Conservation (phyloP, 2,329 filamentous ascomycete genomes). For the Didymella glomerata region DNA sequence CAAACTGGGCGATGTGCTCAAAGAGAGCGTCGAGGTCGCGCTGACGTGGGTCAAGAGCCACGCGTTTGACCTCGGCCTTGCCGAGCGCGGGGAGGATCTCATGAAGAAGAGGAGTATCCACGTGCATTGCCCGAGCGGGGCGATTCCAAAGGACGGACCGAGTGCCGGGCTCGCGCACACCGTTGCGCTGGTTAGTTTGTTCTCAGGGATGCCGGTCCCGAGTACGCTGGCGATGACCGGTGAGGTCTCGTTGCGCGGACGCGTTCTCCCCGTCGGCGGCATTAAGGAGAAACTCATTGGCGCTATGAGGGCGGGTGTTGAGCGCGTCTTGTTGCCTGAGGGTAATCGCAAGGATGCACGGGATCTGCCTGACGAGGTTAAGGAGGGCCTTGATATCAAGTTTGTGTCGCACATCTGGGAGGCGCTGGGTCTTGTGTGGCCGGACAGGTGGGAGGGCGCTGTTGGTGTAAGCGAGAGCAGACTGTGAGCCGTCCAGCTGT, state of each 20-base stretch:
- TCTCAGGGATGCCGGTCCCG: slow-evolving; percentile 84
- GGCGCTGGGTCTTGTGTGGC: slow-evolving; percentile 90
- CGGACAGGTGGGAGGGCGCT: slow-evolving; percentile 79
- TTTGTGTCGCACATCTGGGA: slow-evolving; percentile 97
- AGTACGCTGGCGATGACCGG: slow-evolving; percentile 95
- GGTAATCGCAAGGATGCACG: slow-evolving; percentile 92
- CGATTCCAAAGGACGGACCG: slow-evolving; percentile 91
- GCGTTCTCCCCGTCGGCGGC: slow-evolving; percentile 92
- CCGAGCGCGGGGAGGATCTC: slow-evolving; percentile 84
- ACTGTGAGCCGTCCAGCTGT: slow-evolving; percentile 61
- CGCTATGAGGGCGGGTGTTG: slow-evolving; percentile 89
- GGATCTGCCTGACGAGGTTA: slow-evolving; percentile 90
- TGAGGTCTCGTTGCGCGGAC: slow-evolving; percentile 80
- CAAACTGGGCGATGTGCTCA: slow-evolving; percentile 94
- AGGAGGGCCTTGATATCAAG: slow-evolving; percentile 84
- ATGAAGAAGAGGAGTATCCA: slow-evolving; percentile 96
- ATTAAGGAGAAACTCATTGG: slow-evolving; percentile 99
- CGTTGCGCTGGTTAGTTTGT: slow-evolving; percentile 88
- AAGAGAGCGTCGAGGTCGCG: slow-evolving; percentile 96
- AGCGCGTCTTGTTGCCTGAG: slow-evolving; percentile 87
- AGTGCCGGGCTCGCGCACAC: slow-evolving; percentile 91
- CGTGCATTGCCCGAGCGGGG: slow-evolving; percentile 93
- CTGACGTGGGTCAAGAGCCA: slow-evolving; percentile 97
- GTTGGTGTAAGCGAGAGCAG: slow-evolving; percentile 76
- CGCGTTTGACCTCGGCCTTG: slow-evolving; percentile 85